phyloP scores from a whole-genome alignment of 129 eudicot species.

The Flaveria trinervia region DNA sequence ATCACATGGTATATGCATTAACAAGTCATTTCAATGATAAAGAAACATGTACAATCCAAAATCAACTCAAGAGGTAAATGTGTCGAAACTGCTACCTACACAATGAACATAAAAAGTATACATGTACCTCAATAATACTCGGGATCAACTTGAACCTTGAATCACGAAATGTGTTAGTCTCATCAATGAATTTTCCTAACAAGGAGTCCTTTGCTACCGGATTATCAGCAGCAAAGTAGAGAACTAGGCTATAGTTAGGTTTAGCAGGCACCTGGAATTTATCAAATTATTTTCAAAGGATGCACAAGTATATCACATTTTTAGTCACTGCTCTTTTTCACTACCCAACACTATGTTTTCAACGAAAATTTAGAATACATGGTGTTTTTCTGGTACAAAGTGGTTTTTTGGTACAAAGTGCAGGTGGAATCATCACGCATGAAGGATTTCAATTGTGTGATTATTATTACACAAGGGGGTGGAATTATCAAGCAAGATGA shows the following conservation, averaged over 20 bases:
- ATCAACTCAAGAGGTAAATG: neutral
- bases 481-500: too few species aligned
- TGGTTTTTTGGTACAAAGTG: too few species aligned
- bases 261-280: slow-evolving; percentile 78
- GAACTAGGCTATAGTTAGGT: slow-evolving; percentile 91
- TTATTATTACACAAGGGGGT: too few species aligned
- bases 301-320: neutral
- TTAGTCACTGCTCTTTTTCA: too few species aligned
- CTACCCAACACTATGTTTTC: too few species aligned
- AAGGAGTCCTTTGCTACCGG: slow-evolving; percentile 72
- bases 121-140: slow-evolving; percentile 77
- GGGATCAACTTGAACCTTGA: slow-evolving; percentile 93
- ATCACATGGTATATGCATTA: too few species aligned
- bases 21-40: too few species aligned
- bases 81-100: neutral
- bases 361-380: too few species aligned
- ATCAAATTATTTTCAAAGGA: neutral
- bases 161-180: slow-evolving; percentile 74
- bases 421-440: too few species aligned
- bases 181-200: slow-evolving; percentile 79
- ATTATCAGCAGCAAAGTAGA: slow-evolving; percentile 84
- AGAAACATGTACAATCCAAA: too few species aligned
- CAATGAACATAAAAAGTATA: neutral
- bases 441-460: too few species aligned
- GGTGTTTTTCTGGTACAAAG: too few species aligned